Evolutionary conservation across 352 stramenopile species (phyloP), one percentile per base, ranked within the genome.

Genomic region (Pythium phragmiticola): DNA sequence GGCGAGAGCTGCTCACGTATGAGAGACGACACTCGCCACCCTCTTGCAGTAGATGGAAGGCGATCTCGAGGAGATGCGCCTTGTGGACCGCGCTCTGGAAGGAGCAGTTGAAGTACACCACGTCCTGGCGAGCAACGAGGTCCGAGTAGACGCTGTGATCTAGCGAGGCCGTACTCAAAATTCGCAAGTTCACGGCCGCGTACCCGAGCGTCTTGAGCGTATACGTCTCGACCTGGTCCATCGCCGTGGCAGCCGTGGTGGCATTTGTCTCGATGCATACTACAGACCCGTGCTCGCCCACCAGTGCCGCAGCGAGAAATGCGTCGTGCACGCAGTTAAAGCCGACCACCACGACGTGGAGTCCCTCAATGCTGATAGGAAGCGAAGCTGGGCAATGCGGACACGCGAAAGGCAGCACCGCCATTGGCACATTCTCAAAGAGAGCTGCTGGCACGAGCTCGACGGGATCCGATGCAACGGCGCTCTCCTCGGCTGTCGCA

Each of bases 71-170:
- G 1, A 82, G 49, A 4, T 52, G 57, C 42, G 72, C 62, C 30
- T 77, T 75, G 48, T 72, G 68, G 0, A 45, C 51, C 23, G 66
- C 55, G 3, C 51, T 60, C 33, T 80, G 77, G 21, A 85, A 76
- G 13, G 80, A 79, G 51, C 80, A 87, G 55, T 80, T 86, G 51
- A 81, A 62, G 34, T 82, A 39, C 30, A 77, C 78, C 17, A 88
- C 12, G 42, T 74, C 57, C 3, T 63, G 11, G 17, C 26, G 46
- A 36, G 39, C 42, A 9, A 58, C 34, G 12, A 64, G 41, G 28
- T 48, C 30, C 2, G 51, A 19, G 37, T 46, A 54, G 5, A 43
- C 46, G 34, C 30, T 30, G n/a, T 55, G 54, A 19, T 47, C 63
- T 5, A 52, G 36, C 14, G 47, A 48, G 11, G 51, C 37, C 7